phyloP scores from a whole-genome alignment of 768 basidiomycete species.

The Polyporus arcularius region DNA sequence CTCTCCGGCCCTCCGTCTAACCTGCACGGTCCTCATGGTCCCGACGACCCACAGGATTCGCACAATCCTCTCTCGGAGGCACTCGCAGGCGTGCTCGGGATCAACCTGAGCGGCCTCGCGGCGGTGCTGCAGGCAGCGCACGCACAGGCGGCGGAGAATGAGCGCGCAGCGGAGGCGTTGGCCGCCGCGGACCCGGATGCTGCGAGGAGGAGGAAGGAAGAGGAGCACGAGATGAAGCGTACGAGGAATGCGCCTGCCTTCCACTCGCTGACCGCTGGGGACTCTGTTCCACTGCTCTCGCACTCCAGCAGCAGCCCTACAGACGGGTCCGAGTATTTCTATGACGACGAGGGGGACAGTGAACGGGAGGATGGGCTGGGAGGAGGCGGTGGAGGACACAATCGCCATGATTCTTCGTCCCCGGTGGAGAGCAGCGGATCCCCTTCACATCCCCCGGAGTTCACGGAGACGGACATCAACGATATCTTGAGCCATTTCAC shows the following conservation, averaged over 20 bases:
- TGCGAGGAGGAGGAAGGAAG: constrained; percentile 44
- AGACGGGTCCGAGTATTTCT: constrained; percentile 32
- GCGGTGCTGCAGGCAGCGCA: constrained; percentile 81
- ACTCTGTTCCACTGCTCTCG: constrained; percentile 22
- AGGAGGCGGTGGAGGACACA: constrained; percentile 22
- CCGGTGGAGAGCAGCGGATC: constrained; percentile 30
- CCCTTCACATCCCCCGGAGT: constrained; percentile 56
- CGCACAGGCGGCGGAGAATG: constrained; percentile 53
- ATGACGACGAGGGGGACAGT: constrained; percentile 38
- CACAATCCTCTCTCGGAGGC: constrained; percentile 23
- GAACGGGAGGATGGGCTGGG: constrained; percentile 32
- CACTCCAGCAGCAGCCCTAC: constrained; percentile 20
- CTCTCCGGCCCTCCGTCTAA: neutral
- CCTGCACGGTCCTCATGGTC: constrained; percentile 9
- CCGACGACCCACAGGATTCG: constrained; percentile 1
- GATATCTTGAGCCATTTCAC: constrained; percentile 78
- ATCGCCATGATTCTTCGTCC: constrained; percentile 23
- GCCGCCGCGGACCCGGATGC: constrained; percentile 40
- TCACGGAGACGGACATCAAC: constrained; percentile 59
- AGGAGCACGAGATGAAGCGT: constrained; percentile 47
- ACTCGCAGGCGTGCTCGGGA: constrained; percentile 28
- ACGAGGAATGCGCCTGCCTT: constrained; percentile 78
- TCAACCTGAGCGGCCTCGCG: constrained; percentile 67
- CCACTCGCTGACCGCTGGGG: constrained; percentile 70
- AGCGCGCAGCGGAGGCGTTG: constrained; percentile 44